Conservation (phyloP, 2,329 filamentous ascomycete genomes). For the Clarireedia paspali region DNA sequence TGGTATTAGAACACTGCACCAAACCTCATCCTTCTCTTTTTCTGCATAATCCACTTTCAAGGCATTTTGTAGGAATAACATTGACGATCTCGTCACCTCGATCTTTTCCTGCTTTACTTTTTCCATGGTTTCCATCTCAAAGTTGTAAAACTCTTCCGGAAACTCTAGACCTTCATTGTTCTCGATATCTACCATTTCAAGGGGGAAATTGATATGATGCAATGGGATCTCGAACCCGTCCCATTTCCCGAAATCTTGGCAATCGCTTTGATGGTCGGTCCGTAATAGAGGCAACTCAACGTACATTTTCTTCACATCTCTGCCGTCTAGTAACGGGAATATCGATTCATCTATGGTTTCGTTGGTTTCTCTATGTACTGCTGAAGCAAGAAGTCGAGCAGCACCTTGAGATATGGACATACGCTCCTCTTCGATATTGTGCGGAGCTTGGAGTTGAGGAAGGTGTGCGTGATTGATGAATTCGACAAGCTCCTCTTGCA, state of each 20-base stretch:
- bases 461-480: slow-evolving; percentile 14
- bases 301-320: slow-evolving; percentile 8
- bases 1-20: slow-evolving; percentile 16
- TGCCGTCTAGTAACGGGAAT: slow-evolving; percentile 6
- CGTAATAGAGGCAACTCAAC: slow-evolving; percentile 26
- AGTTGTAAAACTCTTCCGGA: slow-evolving; percentile 13
- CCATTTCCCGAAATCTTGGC: slow-evolving; percentile 19
- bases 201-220: slow-evolving; percentile 23
- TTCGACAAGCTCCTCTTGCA: slow-evolving; percentile 6
- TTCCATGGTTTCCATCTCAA: slow-evolving; percentile 10
- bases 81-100: slow-evolving; percentile 19
- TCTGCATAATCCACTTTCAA: slow-evolving; percentile 17
- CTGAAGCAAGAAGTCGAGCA: slow-evolving; percentile 17
- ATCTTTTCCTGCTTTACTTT: slow-evolving; percentile 22
- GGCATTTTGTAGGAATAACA: slow-evolving; percentile 18
- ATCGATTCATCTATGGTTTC: slow-evolving; percentile 12
- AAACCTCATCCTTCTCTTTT: slow-evolving; percentile 19
- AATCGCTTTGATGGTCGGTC: slow-evolving; percentile 25
- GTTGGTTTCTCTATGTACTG: slow-evolving; percentile 10
- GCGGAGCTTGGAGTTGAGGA: slow-evolving; percentile 13
- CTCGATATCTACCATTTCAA: slow-evolving; percentile 24
- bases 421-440: slow-evolving; percentile 18
- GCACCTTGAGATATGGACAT: slow-evolving; percentile 19
- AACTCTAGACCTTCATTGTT: slow-evolving; percentile 23
- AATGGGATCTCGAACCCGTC: slow-evolving; percentile 23